Evolutionary conservation across 2,329 filamentous ascomycete species (phyloP).

Genomic region (Diaporthe ilicicola): DNA sequence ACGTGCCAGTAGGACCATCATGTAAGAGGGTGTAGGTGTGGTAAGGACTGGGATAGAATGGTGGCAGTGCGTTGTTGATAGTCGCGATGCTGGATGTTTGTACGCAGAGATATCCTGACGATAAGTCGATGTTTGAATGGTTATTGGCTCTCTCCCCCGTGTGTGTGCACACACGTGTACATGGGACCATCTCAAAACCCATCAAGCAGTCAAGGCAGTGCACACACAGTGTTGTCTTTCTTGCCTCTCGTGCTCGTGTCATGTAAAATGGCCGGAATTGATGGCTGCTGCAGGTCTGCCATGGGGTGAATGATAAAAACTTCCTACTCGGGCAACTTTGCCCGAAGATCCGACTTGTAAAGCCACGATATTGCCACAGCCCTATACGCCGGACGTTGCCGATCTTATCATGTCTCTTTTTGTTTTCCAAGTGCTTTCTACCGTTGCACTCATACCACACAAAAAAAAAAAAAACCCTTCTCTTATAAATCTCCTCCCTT

Average conservation of each 20-base stretch:
- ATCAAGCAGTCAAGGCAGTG: conserved; percentile 1
- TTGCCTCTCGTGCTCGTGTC: neutral
- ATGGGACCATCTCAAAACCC: neutral
- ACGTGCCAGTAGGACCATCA: neutral
- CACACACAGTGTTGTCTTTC: neutral
- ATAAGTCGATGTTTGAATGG: conserved; percentile 22
- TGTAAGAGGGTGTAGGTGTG: neutral
- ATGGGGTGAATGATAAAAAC: conserved; percentile 1
- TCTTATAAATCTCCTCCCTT: neutral
- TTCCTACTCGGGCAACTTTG: conserved; percentile 13
- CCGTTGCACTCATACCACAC: neutral
- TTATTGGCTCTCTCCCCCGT: neutral
- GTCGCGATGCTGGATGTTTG: conserved; percentile 17
- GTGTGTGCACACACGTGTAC: neutral
- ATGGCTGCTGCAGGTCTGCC: neutral
- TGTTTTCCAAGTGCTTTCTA: neutral
- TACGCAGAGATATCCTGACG: conserved; percentile 27
- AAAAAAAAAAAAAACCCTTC: neutral
- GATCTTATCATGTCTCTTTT: neutral
- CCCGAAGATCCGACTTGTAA: neutral
- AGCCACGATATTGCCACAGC: conserved; percentile 12
- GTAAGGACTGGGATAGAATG: conserved; percentile 4
- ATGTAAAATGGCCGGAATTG: neutral
- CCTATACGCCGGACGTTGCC: conserved; percentile 15
- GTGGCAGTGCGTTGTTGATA: conserved; percentile 21